Conservation (phyloP, 306 rosid genomes). For the Corylus heterophylla region DNA sequence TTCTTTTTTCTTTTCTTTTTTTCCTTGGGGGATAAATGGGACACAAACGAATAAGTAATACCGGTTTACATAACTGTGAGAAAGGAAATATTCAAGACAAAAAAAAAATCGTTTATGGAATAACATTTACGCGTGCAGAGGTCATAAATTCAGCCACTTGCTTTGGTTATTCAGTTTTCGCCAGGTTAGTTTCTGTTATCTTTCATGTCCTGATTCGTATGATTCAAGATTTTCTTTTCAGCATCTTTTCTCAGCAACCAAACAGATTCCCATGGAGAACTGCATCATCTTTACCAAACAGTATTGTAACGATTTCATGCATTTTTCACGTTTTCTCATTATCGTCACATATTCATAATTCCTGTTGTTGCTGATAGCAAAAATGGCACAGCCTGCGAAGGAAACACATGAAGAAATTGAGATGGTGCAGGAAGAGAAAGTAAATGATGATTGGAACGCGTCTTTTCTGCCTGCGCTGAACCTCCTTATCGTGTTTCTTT, state of each 20-base stretch:
- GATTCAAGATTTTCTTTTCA: not conserved
- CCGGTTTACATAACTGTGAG: not conserved
- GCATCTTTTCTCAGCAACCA: not conserved
- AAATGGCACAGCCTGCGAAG: constrained; percentile 29
- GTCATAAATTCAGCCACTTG: not conserved
- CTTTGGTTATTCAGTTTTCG: not conserved
- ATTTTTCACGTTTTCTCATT: no score
- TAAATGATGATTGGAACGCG: constrained; percentile 17
- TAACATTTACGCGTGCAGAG: not conserved
- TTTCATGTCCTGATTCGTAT: not conserved
- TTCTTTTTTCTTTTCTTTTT: not conserved
- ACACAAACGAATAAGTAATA: not conserved
- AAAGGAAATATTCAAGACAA: not conserved
- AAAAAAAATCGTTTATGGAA: not conserved
- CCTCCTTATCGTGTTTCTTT: constrained; percentile 48
- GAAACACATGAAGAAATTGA: constrained; percentile 20
- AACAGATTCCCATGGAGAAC: not conserved
- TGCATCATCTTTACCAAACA: not conserved
- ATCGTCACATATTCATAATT: not conserved
- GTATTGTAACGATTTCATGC: not conserved
- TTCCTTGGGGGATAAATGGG: no score
- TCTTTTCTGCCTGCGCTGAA: constrained; percentile 40
- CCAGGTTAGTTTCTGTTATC: not conserved
- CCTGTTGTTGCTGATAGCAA: not conserved
- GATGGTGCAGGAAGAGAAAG: constrained; percentile 15